These are phyloP conservation scores for Gossypium ekmanianum DNA, from an alignment of 345 rosid species.

Conservation along the genomic window DNA sequence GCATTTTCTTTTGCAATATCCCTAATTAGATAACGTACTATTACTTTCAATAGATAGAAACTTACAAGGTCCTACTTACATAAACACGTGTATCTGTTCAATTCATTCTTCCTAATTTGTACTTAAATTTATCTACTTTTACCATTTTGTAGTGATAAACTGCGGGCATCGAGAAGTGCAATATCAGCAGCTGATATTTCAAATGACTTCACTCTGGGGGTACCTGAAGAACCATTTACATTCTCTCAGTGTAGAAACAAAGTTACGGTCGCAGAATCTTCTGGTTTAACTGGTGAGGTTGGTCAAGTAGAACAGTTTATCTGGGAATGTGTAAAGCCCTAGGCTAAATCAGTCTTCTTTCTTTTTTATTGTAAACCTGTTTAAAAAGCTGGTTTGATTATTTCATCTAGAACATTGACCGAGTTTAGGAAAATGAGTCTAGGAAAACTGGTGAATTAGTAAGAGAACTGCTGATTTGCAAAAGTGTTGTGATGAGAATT, in stretches of 20 bases:
- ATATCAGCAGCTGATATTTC: slow-evolving; percentile 76
- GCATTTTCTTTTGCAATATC: not conserved
- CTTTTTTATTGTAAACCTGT: not conserved
- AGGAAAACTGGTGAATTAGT: too few species aligned
- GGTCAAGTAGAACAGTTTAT: slow-evolving; percentile 64
- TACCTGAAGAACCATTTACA: slow-evolving; percentile 57
- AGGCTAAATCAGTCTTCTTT: slow-evolving; percentile 5
- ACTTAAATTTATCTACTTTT: too few species aligned
- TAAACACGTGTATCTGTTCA: not conserved
- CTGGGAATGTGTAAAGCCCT: slow-evolving; percentile 63
- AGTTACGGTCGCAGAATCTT: slow-evolving; percentile 66
- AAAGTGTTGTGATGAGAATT: too few species aligned
- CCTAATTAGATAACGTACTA: slow-evolving; percentile 10
- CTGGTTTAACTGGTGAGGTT: slow-evolving; percentile 65
- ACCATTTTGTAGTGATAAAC: slow-evolving; percentile 46
- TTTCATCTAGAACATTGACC: not conserved
- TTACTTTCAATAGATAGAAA: not conserved
- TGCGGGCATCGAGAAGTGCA: slow-evolving; percentile 61
- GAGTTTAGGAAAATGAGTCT: not conserved
- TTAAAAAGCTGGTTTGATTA: not conserved
- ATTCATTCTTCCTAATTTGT: not conserved
- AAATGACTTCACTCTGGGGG: slow-evolving; percentile 66
- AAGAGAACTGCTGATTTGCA: too few species aligned
- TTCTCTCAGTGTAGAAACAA: slow-evolving; percentile 71
- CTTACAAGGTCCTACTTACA: not conserved